Evolutionary conservation across 768 basidiomycete species (phyloP), one percentile per base, ranked within the genome.

Genomic region (Mycena pura): DNA sequence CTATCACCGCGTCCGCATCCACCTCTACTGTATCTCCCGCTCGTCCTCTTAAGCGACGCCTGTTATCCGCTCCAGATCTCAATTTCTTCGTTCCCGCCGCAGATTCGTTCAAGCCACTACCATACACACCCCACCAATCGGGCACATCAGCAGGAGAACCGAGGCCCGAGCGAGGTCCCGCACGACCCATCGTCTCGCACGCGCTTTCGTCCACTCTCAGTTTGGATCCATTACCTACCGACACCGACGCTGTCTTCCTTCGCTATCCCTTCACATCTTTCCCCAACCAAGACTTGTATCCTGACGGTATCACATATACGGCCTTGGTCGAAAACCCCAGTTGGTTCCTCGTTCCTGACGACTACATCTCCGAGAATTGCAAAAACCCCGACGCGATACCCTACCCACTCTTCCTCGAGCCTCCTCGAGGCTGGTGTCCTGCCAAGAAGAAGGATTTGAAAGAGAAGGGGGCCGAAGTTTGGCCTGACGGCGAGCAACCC

Each of bases 361-460:
- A 93, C 72, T 93, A 90, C 65, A 76, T 82, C 34, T 76, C 77
- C 38, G 75, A 79, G 47, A 71, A 74, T 45, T 81, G 79, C 50
- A 72, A 74, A 39, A 83, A 84, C 70, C 72, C 81, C 5, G 73
- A 77, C 50, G 85, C 85, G n/a, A 82, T 91, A 17, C 75, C 86
- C 15, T 93, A 93, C 71, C 92, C 92, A 13, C 79, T 89, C 36
- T 82, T 85, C 71, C 84, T 93, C 13, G 92, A 93, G 71, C 92
- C 92, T 27, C 92, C 92, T 14, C 80, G 92, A 54, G 92, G 92
- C 27, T 93, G 92, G 92, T 92, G 90, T 69, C 90, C 90, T 25
- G 84, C 91, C n/a, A 92, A 88, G 78, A 92, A 91, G 74, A 91
- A 89, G 68, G 89, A 90, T 65, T 74, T 88, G 22, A 90, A 86